Evolutionary conservation across 306 rosid species (phyloP).

Genomic region (Pterocarpus santalinus): DNA sequence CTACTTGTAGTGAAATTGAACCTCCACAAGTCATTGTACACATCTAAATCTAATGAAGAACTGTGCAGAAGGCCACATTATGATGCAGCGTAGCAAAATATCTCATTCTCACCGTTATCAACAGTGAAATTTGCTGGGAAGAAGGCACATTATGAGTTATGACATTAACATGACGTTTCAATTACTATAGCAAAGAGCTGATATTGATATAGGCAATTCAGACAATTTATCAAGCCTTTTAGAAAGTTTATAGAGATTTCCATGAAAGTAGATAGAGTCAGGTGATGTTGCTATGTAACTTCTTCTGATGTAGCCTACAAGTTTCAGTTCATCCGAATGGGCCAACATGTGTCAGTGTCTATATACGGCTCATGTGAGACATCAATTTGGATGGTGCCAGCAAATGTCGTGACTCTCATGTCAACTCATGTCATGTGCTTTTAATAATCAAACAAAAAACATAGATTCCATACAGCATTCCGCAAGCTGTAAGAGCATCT

Average conservation of each 20-base stretch:
- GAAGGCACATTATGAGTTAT: too few relatives aligned
- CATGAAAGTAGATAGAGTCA: not conserved
- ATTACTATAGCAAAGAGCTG: not conserved
- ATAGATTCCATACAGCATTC: slow-evolving; percentile 31
- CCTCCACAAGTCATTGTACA: not conserved
- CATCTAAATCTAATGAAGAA: too few relatives aligned
- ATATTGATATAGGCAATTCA: not conserved
- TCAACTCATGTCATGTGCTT: slow-evolving; percentile 25
- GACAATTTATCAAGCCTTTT: not conserved
- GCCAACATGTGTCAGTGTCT: slow-evolving; percentile 9
- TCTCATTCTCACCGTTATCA: not conserved
- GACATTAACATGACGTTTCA: not conserved
- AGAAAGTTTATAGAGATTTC: not conserved
- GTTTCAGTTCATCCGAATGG: slow-evolving; percentile 17
- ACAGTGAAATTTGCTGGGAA: not conserved
- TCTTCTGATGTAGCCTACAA: not conserved
- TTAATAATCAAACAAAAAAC: not conserved
- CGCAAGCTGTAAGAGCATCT: slow-evolving; percentile 7
- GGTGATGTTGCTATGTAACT: not conserved
- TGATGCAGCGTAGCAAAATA: too few relatives aligned
- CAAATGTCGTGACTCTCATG: slow-evolving; percentile 20
- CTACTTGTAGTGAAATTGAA: not conserved
- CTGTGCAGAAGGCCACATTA: not conserved
- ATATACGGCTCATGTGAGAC: not conserved
- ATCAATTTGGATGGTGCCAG: slow-evolving; percentile 18